Percentiles rank a stretch among this genome's conserved stretches.
These are phyloP conservation scores for Penicillium atrosanguineum DNA, from an alignment of 495 filamentous ascomycete genomes.

Conservation along the genomic window DNA sequence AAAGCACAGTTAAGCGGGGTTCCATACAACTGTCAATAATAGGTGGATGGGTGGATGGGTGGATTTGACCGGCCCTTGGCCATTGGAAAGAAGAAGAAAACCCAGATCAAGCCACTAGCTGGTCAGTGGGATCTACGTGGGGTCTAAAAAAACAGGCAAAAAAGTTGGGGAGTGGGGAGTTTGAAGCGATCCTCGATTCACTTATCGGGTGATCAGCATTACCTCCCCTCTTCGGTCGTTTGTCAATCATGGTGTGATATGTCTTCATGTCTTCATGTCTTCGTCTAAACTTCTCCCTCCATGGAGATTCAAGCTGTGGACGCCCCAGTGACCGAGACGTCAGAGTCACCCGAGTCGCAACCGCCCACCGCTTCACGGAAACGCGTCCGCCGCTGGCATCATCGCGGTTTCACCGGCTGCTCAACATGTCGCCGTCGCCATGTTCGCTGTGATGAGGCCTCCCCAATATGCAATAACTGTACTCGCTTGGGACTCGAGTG, in stretches of 20 bases:
- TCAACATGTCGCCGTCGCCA: constrained; percentile 42
- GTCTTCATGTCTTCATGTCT: constrained; percentile 1
- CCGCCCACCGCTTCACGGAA: constrained; percentile 32
- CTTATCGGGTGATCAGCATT: not conserved
- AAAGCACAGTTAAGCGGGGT: too few relatives aligned
- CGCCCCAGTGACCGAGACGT: constrained; percentile 17
- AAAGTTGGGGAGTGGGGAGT: not conserved
- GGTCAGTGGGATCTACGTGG: not conserved
- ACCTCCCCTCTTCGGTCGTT: not conserved
- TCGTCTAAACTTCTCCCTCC: constrained; percentile 5
- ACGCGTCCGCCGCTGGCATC: constrained; percentile 42
- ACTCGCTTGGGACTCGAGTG: constrained; percentile 37
- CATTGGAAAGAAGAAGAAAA: too few relatives aligned
- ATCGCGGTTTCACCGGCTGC: constrained; percentile 43
- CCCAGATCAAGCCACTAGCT: not conserved
- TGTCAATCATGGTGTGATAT: not conserved
- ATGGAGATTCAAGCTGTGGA: constrained; percentile 35
- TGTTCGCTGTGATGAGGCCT: constrained; percentile 41
- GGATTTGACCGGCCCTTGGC: not conserved
- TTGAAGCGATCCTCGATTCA: not conserved
- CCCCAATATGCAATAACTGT: constrained; percentile 43
- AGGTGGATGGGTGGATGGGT: not conserved
- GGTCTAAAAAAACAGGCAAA: not conserved
- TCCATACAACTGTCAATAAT: not conserved
- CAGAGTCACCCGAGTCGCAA: constrained; percentile 11